Evolutionary conservation across 139 green algal species (phyloP).

Genomic region (Closterium sp.): DNA sequence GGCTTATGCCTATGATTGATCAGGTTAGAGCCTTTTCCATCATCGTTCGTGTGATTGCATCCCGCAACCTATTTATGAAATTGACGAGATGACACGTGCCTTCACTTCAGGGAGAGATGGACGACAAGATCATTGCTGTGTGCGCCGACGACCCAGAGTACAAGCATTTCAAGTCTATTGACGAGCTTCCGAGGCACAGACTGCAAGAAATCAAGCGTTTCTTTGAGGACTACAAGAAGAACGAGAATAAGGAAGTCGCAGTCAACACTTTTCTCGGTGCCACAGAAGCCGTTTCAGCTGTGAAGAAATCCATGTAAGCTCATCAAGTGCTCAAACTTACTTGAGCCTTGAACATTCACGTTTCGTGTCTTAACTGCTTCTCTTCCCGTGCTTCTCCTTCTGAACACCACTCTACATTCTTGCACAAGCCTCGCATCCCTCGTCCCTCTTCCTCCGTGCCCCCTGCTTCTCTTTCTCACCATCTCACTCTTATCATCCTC

Average conservation of each 20-base stretch:
- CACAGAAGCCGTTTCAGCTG: slow-evolving; percentile 69
- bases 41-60: background rate
- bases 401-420: background rate
- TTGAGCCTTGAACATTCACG: background rate
- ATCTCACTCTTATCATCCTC: background rate
- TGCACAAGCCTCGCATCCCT: background rate
- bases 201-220: slow-evolving; percentile 58
- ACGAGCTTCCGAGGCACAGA: slow-evolving; percentile 79
- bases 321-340: background rate
- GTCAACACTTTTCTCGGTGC: slow-evolving; percentile 88
- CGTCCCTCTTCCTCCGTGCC: background rate
- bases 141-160: slow-evolving; percentile 93
- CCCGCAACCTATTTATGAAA: background rate
- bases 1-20: slow-evolving; percentile 95
- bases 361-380: no score
- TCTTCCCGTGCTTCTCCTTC: background rate
- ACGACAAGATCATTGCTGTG: slow-evolving; percentile 70
- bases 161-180: slow-evolving; percentile 82
- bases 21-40: slow-evolving; percentile 55
- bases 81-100: background rate
- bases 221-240: slow-evolving; percentile 57
- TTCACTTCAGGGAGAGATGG: slow-evolving; percentile 44
- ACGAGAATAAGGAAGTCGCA: slow-evolving; percentile 86
- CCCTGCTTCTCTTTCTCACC: background rate
- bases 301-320: slow-evolving; percentile 55